phyloP scores from a whole-genome alignment of 805 yeast species.

The Kodamaea laetipori region DNA sequence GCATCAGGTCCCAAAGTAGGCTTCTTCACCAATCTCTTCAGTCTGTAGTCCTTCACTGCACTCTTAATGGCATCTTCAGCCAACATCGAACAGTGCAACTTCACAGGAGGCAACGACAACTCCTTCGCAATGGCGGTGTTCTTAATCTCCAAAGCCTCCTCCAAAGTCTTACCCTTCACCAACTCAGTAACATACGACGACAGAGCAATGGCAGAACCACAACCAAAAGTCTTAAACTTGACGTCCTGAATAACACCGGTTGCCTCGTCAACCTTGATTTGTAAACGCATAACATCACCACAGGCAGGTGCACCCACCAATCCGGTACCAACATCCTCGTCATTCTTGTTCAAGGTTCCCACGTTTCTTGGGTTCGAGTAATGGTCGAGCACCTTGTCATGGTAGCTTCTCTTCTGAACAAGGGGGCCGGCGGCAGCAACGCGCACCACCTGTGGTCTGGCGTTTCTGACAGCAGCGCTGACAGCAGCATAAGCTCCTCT shows the following conservation, averaged over 20 bases:
- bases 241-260: conserved; percentile 93
- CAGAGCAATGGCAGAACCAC: conserved; percentile 97
- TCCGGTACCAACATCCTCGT: conserved; percentile 87
- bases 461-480: conserved; percentile 10
- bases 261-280: conserved; percentile 87
- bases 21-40: conserved; percentile 62
- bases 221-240: conserved; percentile 98
- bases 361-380: conserved; percentile 96
- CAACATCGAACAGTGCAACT: conserved; percentile 96
- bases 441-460: too few species aligned
- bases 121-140: conserved; percentile 95
- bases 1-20: conserved; percentile 55
- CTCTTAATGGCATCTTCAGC: conserved; percentile 99
- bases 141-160: conserved; percentile 90
- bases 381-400: conserved; percentile 93
- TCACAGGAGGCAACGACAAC: conserved; percentile 93
- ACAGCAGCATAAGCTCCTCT: not conserved
- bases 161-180: conserved; percentile 91
- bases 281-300: conserved; percentile 98
- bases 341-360: conserved; percentile 82
- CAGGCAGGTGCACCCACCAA: conserved; percentile 99
- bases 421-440: conserved; percentile 7
- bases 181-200: conserved; percentile 93
- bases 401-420: conserved; percentile 52
- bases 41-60: conserved; percentile 91